Evolutionary conservation across 441 rosid genomes (phyloP).

Genomic region (Heliophila coronopifolia): DNA sequence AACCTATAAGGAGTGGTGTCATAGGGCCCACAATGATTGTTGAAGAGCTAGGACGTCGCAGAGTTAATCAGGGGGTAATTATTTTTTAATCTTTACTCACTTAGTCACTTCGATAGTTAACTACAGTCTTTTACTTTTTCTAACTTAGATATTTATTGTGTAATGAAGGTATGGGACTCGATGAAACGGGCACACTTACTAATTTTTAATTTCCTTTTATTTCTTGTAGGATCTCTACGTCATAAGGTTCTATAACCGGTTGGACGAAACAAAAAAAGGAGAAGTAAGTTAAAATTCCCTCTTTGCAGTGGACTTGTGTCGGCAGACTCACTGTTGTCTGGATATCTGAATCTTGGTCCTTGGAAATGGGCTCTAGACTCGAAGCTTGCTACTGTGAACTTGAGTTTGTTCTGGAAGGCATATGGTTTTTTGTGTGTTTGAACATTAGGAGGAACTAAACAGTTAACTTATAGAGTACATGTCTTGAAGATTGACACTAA

Average conservation of each 20-base stretch:
- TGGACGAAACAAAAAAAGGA: constrained; percentile 80
- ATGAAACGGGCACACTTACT: constrained; percentile 8
- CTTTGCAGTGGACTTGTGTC: constrained; percentile 3
- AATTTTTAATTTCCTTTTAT: constrained; percentile 6
- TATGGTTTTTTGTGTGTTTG: not conserved
- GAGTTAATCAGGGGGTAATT: constrained; percentile 59
- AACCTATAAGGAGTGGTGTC: constrained; percentile 81
- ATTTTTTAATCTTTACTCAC: not conserved
- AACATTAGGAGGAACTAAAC: not conserved
- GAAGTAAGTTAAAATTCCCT: constrained; percentile 55
- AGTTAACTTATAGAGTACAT: not conserved
- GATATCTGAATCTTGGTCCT: constrained; percentile 3
- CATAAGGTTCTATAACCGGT: constrained; percentile 57
- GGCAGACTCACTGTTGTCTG: not conserved
- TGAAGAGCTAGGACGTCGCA: constrained; percentile 83
- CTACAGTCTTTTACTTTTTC: not conserved
- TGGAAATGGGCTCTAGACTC: constrained; percentile 5
- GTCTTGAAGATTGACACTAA: not conserved
- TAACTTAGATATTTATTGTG: not conserved
- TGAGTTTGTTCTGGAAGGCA: constrained; percentile 1
- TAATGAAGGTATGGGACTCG: constrained; percentile 11
- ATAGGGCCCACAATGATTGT: constrained; percentile 70
- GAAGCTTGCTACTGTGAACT: constrained; percentile 2
- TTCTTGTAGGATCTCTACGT: constrained; percentile 63
- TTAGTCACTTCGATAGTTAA: not conserved